Percentiles rank a stretch among this genome's conserved stretches.
Conservation (phyloP, 169 alveolate genomes). For the Theileria sp. region DNA sequence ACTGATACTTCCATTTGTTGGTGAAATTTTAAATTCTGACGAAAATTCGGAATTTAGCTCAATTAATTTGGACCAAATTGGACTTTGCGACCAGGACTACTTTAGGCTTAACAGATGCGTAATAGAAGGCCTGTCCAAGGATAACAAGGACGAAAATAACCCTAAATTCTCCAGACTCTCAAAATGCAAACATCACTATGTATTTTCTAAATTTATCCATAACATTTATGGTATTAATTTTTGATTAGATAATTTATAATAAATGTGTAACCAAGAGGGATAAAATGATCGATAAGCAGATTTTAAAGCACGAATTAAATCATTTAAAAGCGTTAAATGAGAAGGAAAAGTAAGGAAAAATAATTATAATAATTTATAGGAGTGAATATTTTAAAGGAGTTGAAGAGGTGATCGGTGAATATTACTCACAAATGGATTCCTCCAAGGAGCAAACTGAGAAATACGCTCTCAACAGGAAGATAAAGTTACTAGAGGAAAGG, state of each 20-base stretch:
- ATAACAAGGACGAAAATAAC: constrained; percentile 9
- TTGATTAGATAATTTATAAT: constrained; percentile 1
- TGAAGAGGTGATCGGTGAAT: background rate
- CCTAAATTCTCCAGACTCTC: constrained; percentile 20
- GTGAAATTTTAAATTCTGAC: background rate
- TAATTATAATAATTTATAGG: background rate
- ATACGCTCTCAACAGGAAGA: background rate
- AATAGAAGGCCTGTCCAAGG: constrained; percentile 5
- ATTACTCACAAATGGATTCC: background rate
- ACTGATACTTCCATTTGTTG: constrained; percentile 11
- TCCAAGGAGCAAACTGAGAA: constrained; percentile 1
- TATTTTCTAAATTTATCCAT: background rate
- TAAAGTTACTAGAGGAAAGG: background rate
- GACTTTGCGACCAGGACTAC: constrained; percentile 2
- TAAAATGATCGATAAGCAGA: background rate
- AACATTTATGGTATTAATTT: background rate
- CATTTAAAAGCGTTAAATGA: background rate
- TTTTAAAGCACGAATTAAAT: constrained; percentile 8
- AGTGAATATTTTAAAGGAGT: background rate
- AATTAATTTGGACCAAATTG: background rate
- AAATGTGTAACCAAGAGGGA: constrained; percentile 9
- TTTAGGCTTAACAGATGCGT: constrained; percentile 16
- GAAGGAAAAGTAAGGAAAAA: background rate
- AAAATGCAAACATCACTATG: constrained; percentile 9
- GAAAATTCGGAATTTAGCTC: background rate